Evolutionary conservation across 2,329 filamentous ascomycete genomes (phyloP), one percentile per base, ranked within the genome.

Genomic region (Conoideocrella luteorostrata): DNA sequence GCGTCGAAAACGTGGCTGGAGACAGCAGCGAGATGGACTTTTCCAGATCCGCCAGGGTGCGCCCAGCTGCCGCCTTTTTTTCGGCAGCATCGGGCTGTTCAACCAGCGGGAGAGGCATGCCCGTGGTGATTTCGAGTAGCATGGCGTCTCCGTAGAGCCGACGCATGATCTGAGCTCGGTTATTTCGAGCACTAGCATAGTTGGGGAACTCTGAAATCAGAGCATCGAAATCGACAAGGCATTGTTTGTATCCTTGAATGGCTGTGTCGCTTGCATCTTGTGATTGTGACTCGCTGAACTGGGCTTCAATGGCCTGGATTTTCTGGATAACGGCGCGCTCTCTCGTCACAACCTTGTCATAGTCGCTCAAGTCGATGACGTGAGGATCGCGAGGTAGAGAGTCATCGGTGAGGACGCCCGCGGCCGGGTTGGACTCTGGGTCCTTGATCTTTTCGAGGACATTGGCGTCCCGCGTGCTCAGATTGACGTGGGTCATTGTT

Each of bases 181-280:
- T 90, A 59, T 88, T 85, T 46, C 79, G 75, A 5, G 80, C 83
- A 50, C 82, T 86, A 18, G 85, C 84, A 61, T 90, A 90, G 24
- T 67, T 62, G 3, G 85, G 82, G 42, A 78, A 59, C 20, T 74
- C 62, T 3, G 66, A 55, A 32, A 88, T 75, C 24, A 88, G 68
- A 2, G 62, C 57, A 23, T 72, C 70, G 5, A 90, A 66, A 5
- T 67, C 61, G 9, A 60, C 57, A 15, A 81, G 60, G 42, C 70
- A 71, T 28, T 62, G 48, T 21, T 61, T 65, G 53, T 80, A 82
- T 30, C 66, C 66, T 2, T 63, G 54, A 23, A 69, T 53, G 4
- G 70, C 63, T 13, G 49, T 44, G 5, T 71, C 61, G n/a, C 56
- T 52, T 29, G 55, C 58, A 15, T 64, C 59, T n/a, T 53, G 58